A percentile compares a stretch with the other conserved stretches of the same genome.
These are phyloP conservation scores for Umbelopsis sp. DNA, from an alignment of 192 early-diverging fungal genomes.

Conservation along the genomic window DNA sequence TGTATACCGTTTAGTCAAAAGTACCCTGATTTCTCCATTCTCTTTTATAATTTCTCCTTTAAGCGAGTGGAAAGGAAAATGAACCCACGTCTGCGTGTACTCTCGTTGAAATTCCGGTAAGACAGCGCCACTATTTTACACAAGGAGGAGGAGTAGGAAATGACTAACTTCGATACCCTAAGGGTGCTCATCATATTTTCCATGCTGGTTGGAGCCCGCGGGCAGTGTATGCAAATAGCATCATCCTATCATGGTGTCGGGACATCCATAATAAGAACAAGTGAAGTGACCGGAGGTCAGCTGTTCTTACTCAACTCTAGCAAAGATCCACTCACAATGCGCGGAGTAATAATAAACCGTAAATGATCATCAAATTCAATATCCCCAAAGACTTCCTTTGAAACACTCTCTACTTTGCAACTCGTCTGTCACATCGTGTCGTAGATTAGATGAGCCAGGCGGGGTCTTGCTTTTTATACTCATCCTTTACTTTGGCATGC, in stretches of 20 bases:
- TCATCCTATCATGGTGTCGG: constrained; percentile 5
- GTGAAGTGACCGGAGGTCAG: background rate
- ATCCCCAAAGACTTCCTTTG: too few species aligned
- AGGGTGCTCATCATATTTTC: constrained; percentile 8
- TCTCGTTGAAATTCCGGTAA: constrained; percentile 4
- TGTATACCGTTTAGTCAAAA: background rate
- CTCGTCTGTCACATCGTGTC: too few species aligned
- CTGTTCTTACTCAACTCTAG: too few species aligned
- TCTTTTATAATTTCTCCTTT: background rate
- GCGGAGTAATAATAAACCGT: too few species aligned
- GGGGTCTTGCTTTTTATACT: too few species aligned
- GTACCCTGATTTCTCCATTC: background rate
- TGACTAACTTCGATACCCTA: background rate
- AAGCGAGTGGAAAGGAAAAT: constrained; percentile 1
- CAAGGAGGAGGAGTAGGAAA: too few species aligned
- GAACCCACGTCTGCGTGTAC: background rate
- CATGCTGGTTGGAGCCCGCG: background rate
- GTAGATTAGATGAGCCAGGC: too few species aligned
- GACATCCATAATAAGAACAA: constrained; percentile 10
- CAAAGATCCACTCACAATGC: too few species aligned
- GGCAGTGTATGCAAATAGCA: background rate
- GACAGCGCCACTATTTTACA: background rate
- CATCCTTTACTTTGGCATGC: too few species aligned
- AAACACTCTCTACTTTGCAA: too few species aligned
- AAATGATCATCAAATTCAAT: too few species aligned